Percentiles rank a stretch among this genome's conserved stretches.
These are phyloP conservation scores for Candida patagonica DNA, from an alignment of 805 yeast genomes.

Conservation along the genomic window DNA sequence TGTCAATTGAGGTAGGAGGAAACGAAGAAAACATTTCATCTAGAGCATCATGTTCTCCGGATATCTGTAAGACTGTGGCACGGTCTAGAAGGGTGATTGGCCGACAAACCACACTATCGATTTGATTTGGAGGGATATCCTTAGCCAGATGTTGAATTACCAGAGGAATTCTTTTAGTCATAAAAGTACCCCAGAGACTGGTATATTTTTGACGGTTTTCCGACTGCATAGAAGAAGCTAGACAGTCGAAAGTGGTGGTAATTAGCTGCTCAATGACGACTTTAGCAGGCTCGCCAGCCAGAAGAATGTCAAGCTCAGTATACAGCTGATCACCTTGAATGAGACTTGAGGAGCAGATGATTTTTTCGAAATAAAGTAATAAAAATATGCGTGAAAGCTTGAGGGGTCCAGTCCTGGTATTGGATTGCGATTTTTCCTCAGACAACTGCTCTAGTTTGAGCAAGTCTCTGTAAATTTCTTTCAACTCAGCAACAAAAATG, in stretches of 20 bases:
- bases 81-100: slow-evolving; percentile 30
- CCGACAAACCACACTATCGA: slow-evolving; percentile 23
- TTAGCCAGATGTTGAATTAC: slow-evolving; percentile 29
- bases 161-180: slow-evolving; percentile 39
- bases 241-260: slow-evolving; percentile 37
- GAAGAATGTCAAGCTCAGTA: slow-evolving; percentile 9
- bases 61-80: slow-evolving; percentile 28
- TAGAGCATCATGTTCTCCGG: slow-evolving; percentile 29
- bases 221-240: slow-evolving; percentile 31
- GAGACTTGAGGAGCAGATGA: slow-evolving; percentile 12
- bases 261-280: slow-evolving; percentile 19
- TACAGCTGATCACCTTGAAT: slow-evolving; percentile 14
- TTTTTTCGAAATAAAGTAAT: slow-evolving; percentile 19
- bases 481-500: background rate
- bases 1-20: slow-evolving; percentile 37
- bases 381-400: slow-evolving; percentile 16
- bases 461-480: background rate
- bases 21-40: slow-evolving; percentile 47
- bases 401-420: slow-evolving; percentile 1
- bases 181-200: slow-evolving; percentile 38
- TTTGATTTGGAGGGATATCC: slow-evolving; percentile 3
- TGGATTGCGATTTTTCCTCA: background rate
- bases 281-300: slow-evolving; percentile 10
- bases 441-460: background rate
- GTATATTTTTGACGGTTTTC: slow-evolving; percentile 28